Percentiles rank a stretch among this genome's conserved stretches.
These are phyloP conservation scores for Endoconidiophora polonica DNA, from an alignment of 2,329 filamentous ascomycete genomes.

Conservation along the genomic window DNA sequence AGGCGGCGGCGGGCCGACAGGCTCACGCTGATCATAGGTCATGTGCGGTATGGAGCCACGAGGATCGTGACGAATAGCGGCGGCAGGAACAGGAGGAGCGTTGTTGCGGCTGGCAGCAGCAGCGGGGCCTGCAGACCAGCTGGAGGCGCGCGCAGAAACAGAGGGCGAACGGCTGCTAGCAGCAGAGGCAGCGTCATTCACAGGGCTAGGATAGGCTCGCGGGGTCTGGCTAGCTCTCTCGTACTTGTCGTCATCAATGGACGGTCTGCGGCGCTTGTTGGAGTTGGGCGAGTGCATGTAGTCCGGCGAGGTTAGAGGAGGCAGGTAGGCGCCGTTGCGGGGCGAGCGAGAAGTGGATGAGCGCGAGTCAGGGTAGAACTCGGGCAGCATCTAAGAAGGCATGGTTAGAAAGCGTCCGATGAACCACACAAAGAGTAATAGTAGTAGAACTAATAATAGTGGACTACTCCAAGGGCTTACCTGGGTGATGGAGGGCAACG, in stretches of 20 bases:
- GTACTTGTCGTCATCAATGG: conserved; percentile 22
- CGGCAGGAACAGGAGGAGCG: neutral
- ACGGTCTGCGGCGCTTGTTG: conserved; percentile 30
- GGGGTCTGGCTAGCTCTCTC: conserved; percentile 30
- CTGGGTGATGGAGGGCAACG: conserved; percentile 36
- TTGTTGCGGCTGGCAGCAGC: neutral
- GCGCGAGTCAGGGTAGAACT: conserved; percentile 20
- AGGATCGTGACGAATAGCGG: neutral
- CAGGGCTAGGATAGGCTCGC: conserved; percentile 26
- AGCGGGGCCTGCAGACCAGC: conserved; percentile 3
- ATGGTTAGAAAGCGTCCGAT: neutral
- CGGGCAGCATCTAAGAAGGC: conserved; percentile 19
- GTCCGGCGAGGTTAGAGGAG: conserved; percentile 25
- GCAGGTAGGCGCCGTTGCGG: conserved; percentile 16
- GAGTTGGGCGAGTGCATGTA: conserved; percentile 32
- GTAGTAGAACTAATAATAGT: neutral
- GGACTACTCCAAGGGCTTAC: conserved; percentile 20
- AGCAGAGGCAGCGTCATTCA: conserved; percentile 5
- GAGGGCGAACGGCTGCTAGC: conserved; percentile 1
- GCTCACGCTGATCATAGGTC: neutral
- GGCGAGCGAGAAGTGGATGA: conserved; percentile 22
- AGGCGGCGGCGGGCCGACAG: neutral
- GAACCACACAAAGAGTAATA: too few species aligned
- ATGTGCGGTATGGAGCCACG: neutral
- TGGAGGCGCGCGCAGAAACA: conserved; percentile 2